These are phyloP conservation scores for Pythium pectinolyticum DNA, from an alignment of 352 stramenopile genomes.

Conservation along the genomic window DNA sequence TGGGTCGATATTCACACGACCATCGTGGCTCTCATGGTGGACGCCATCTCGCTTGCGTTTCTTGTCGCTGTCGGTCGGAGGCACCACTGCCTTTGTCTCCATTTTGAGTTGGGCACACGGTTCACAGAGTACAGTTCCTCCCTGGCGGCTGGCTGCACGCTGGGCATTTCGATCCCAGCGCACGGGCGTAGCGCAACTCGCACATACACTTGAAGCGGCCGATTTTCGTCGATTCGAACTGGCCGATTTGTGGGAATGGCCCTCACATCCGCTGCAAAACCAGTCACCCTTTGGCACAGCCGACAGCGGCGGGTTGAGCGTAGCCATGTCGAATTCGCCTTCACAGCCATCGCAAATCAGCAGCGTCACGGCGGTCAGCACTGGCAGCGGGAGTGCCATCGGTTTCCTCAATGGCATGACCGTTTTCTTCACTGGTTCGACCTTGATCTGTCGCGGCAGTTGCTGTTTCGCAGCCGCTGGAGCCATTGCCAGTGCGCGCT, in stretches of 20 bases:
- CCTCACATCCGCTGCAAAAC: conserved; percentile 30
- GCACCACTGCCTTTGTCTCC: not conserved
- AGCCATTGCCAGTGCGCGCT: not conserved
- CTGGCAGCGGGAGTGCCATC: not conserved
- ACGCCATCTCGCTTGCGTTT: conserved; percentile 33
- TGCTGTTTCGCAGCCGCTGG: not conserved
- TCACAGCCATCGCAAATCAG: conserved; percentile 80
- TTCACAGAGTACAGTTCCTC: conserved; percentile 18
- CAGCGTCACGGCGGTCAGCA: conserved; percentile 35
- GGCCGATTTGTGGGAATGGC: not conserved
- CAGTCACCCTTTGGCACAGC: conserved; percentile 49
- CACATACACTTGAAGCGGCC: conserved; percentile 2
- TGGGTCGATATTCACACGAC: conserved; percentile 21
- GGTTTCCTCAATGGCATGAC: not conserved
- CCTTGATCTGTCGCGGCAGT: not conserved
- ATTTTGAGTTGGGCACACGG: conserved; percentile 4
- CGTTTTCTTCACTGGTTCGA: conserved; percentile 6
- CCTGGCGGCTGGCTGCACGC: conserved; percentile 14
- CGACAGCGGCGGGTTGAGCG: conserved; percentile 42
- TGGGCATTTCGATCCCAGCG: conserved; percentile 25
- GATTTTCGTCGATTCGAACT: not conserved
- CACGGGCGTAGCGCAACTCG: conserved; percentile 8
- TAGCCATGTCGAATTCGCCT: conserved; percentile 52
- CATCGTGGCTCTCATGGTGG: conserved; percentile 13
- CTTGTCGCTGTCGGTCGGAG: conserved; percentile 14